Base-by-base conservation (phyloP, 306 rosid species). In the Fragaria vesca region DNA sequence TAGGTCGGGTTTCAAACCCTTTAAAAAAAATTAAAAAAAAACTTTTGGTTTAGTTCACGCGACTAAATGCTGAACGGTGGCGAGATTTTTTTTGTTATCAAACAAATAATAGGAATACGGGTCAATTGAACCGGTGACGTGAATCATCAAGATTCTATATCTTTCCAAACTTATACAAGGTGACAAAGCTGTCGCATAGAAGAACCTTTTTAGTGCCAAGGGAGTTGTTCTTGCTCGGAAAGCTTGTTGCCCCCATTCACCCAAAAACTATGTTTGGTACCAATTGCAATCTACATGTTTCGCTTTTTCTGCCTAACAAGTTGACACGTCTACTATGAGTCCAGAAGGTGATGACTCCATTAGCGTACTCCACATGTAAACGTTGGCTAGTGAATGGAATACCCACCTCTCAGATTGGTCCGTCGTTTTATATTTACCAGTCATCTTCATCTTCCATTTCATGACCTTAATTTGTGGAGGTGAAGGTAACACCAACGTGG, bases 151-250 rank as follows among this genome's bases (percentile, higher is more conserved):
- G 12, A 51, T 20, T 51, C 32, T 15, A 50, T n/a, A 18, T 4
- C 5, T 20, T 50, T 8, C 34, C 5, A 47, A 71, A 20, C 20
- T 32, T 20, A 3, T 12, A n/a, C 5, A 72, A 36, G 2, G 66
- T 36, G 50, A 54, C 76, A 72, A 54, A 54, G 28, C 36, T 34
- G 66, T 73, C 66, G 12, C 65, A 34, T 51, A 20, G 17, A 51
- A 30, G 4, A 0, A 63, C 4, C 5, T 15, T 36, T 62, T 17
- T 28, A 15, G 45, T 16, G 69, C 12, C 46, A 12, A 61, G 3
- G 45, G 8, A 16, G 12, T 65, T 30, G 4, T 6, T 63, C 2
- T 32, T 12, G 20, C 18, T 13, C 43, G 1, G 69, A 15, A 13
- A 63, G 42, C 42, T 63, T 12, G 68, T 63, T 32, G 43, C 16